phyloP scores from a whole-genome alignment of 2,329 filamentous ascomycete species.

The Sphaerulina vaccinii region DNA sequence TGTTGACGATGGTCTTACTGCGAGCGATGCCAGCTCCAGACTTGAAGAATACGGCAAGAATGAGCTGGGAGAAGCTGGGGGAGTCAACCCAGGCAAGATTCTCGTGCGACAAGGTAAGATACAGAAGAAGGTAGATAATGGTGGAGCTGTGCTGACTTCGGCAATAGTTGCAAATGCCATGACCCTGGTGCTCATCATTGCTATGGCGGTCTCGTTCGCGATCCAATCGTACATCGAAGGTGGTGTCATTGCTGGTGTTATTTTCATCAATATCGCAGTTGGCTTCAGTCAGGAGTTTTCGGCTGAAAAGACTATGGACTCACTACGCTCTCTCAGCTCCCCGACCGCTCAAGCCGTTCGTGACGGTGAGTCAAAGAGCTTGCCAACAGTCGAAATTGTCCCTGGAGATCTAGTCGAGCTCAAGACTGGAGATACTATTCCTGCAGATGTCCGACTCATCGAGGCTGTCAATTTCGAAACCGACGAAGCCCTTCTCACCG shows the following conservation, averaged over 20 bases:
- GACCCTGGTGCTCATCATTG: slow-evolving; percentile 61
- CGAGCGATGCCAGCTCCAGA: slow-evolving; percentile 58
- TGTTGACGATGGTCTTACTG: slow-evolving; percentile 65
- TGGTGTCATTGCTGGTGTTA: slow-evolving; percentile 48
- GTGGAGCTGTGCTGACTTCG: not conserved
- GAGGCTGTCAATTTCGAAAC: slow-evolving; percentile 65
- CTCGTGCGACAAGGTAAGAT: slow-evolving; percentile 59
- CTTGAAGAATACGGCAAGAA: slow-evolving; percentile 64
- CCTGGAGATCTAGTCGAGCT: slow-evolving; percentile 50
- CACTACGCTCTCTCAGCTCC: slow-evolving; percentile 47
- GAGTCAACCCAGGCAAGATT: slow-evolving; percentile 69
- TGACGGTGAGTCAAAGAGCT: slow-evolving; percentile 43
- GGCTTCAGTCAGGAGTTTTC: slow-evolving; percentile 50
- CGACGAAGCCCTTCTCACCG: slow-evolving; percentile 72
- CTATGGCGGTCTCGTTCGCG: slow-evolving; percentile 50
- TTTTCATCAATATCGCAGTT: slow-evolving; percentile 47
- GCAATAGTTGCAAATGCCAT: slow-evolving; percentile 69
- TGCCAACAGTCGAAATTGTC: slow-evolving; percentile 48
- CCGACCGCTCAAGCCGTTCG: slow-evolving; percentile 49
- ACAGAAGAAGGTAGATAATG: not conserved
- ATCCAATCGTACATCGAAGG: slow-evolving; percentile 51
- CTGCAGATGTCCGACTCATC: slow-evolving; percentile 48
- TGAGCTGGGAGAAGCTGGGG: slow-evolving; percentile 67
- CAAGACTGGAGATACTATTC: slow-evolving; percentile 50
- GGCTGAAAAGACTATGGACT: slow-evolving; percentile 53